A percentile compares a stretch with the other conserved stretches of the same genome.
These are phyloP conservation scores for Erysiphe pulchra DNA, from an alignment of 2,329 filamentous ascomycete species.

Conservation along the genomic window DNA sequence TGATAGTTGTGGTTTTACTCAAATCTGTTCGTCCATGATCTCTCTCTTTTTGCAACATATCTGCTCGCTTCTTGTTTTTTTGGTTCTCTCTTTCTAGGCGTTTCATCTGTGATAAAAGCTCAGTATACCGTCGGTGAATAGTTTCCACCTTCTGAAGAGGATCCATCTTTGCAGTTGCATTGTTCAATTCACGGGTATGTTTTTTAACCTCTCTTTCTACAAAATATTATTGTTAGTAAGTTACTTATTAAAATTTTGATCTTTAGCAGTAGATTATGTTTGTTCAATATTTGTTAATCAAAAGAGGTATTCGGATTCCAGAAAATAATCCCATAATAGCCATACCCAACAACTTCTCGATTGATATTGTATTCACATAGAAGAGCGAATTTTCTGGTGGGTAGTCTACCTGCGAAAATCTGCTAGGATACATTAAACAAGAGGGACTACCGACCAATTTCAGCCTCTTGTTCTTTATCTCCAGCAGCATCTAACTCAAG, in stretches of 20 bases:
- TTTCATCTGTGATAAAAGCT: slow-evolving; percentile 86
- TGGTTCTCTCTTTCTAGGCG: slow-evolving; percentile 78
- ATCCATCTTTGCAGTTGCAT: slow-evolving; percentile 74
- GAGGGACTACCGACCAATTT: slow-evolving; percentile 48
- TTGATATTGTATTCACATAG: background rate
- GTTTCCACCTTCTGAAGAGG: slow-evolving; percentile 79
- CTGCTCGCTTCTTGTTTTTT: slow-evolving; percentile 87
- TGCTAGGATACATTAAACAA: background rate
- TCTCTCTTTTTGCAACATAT: slow-evolving; percentile 89
- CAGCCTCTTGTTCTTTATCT: slow-evolving; percentile 83
- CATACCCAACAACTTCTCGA: background rate
- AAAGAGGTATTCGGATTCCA: too few relatives aligned
- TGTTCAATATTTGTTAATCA: too few relatives aligned
- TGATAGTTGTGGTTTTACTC: slow-evolving; percentile 70
- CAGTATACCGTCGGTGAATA: slow-evolving; percentile 72
- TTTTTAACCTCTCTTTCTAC: slow-evolving; percentile 83
- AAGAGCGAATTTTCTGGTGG: slow-evolving; percentile 1
- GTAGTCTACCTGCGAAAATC: background rate
- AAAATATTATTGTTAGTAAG: slow-evolving; percentile 2
- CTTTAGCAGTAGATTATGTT: too few relatives aligned
- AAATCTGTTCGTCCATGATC: slow-evolving; percentile 71
- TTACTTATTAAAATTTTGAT: too few relatives aligned
- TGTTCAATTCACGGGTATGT: slow-evolving; percentile 71
- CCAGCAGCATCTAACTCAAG: slow-evolving; percentile 79
- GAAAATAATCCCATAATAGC: too few relatives aligned